Percentiles rank a stretch among this genome's conserved stretches.
phyloP scores from a whole-genome alignment of 202 grass and related monocot genomes.

The Sporobolus alterniflorus region DNA sequence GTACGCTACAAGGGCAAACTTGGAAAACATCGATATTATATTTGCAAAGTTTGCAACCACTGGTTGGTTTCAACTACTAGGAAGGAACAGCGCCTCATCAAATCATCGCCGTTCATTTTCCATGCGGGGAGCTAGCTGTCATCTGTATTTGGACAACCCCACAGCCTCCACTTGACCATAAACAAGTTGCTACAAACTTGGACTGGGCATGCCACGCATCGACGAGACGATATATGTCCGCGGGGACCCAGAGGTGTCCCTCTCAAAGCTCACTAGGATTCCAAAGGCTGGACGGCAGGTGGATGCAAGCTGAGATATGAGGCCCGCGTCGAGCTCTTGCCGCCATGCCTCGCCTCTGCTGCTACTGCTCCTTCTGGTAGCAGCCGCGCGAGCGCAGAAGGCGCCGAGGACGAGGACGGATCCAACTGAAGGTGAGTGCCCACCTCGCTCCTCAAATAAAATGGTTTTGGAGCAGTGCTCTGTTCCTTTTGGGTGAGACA shows the following conservation, averaged over 20 bases:
- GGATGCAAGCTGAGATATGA: neutral
- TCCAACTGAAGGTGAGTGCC: slow-evolving; percentile 44
- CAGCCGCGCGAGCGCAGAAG: slow-evolving; percentile 28
- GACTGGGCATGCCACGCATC: neutral
- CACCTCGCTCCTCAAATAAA: neutral
- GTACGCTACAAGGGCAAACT: neutral
- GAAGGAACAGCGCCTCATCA: neutral
- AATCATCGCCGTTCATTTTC: neutral
- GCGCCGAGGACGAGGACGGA: slow-evolving; percentile 8
- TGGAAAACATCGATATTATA: neutral
- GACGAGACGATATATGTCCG: neutral
- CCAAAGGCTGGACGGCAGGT: neutral
- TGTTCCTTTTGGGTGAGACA: too few relatives aligned
- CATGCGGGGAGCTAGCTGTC: neutral
- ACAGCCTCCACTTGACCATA: neutral
- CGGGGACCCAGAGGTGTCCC: neutral
- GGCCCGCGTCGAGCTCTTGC: neutral
- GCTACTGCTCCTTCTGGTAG: neutral
- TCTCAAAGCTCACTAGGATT: neutral
- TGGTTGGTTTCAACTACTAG: neutral
- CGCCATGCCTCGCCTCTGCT: slow-evolving; percentile 2
- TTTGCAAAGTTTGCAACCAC: neutral
- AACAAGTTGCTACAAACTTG: neutral
- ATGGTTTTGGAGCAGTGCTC: too few relatives aligned
- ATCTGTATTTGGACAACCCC: neutral